Evolutionary conservation across 345 rosid genomes (phyloP), one percentile per base, ranked within the genome.

Genomic region (Pseudoturritis turrita): DNA sequence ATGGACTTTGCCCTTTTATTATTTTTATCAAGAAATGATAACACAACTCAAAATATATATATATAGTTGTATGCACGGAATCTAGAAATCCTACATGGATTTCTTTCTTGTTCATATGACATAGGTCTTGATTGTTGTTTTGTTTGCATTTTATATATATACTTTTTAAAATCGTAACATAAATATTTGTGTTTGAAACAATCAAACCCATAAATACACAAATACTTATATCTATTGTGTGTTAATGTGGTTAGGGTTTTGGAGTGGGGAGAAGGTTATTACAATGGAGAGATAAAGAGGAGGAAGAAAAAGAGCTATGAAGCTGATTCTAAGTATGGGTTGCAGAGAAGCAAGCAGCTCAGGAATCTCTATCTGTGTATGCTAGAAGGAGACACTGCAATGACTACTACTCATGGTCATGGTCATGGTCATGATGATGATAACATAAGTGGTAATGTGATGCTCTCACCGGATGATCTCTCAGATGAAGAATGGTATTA

Each of bases 401-500:
- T 22, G 63, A 50, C 25, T 29, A 77, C 78, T 65, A 79, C 83
- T 36, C 83, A 83, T 62, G 84, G 85, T 14, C 12, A 39, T 39
- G 22, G 7, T 29, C 1, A 29, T 3, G 33, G 7, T 29, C 7
- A 54, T 55, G 23, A 6, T 35, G 26, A 18, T 35, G 3, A 23
- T 7, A 61, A 41, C 3, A 61, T 7, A 4, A 40, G 39, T 61
- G 14, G 40, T 44, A 4, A 62, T 10, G 36, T 11, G 39, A 44
- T 19, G 51, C 81, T 88, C 73, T 85, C 97, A 49, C 86, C 96
- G 1, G 96, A 88, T 61, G 96, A 88, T 82, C 85, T 91, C 22
- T 70, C 92, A 1, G 90, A 88, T 68, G 85, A 85, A 21, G 97
- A 91, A 83, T 91, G 96, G 97, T 88, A 88, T 71, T 91, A 88